phyloP scores from a whole-genome alignment of 805 yeast species.

The Cyberlindnera suaveolens region DNA sequence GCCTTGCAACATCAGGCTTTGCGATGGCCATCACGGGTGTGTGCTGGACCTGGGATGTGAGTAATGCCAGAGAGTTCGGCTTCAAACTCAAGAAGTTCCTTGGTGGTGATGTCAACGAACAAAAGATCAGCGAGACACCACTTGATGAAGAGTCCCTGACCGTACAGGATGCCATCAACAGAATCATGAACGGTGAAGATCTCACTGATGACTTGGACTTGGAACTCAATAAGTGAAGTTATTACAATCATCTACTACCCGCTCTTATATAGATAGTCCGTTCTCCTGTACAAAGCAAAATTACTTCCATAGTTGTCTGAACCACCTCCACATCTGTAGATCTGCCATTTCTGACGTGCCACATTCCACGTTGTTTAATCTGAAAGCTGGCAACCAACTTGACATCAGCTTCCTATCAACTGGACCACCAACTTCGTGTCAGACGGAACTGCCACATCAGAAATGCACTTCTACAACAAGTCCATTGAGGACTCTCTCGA shows the following conservation, averaged over 20 bases:
- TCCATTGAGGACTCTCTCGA: slow-evolving; percentile 7
- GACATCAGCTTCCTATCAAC: too few relatives aligned
- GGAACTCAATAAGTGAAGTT: neutral
- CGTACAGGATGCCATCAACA: slow-evolving; percentile 50
- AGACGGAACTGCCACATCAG: neutral
- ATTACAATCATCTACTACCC: neutral
- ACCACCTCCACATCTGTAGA: too few relatives aligned
- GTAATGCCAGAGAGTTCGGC: slow-evolving; percentile 64
- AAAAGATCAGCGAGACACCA: slow-evolving; percentile 36
- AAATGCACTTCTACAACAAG: slow-evolving; percentile 7
- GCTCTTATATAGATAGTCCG: neutral
- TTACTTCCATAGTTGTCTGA: too few relatives aligned
- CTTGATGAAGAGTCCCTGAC: slow-evolving; percentile 55
- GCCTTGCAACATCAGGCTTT: slow-evolving; percentile 64
- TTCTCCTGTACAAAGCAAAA: neutral
- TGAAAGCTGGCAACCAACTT: too few relatives aligned
- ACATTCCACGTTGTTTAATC: too few relatives aligned
- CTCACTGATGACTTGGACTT: slow-evolving; percentile 7
- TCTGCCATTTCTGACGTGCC: too few relatives aligned
- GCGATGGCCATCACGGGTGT: slow-evolving; percentile 69
- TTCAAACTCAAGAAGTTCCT: slow-evolving; percentile 53
- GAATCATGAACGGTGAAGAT: slow-evolving; percentile 39
- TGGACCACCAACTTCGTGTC: too few relatives aligned
- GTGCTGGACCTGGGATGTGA: slow-evolving; percentile 76
- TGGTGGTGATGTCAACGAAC: slow-evolving; percentile 64